Conservation (phyloP, 345 rosid species). For the Rhodamnia argentea region DNA sequence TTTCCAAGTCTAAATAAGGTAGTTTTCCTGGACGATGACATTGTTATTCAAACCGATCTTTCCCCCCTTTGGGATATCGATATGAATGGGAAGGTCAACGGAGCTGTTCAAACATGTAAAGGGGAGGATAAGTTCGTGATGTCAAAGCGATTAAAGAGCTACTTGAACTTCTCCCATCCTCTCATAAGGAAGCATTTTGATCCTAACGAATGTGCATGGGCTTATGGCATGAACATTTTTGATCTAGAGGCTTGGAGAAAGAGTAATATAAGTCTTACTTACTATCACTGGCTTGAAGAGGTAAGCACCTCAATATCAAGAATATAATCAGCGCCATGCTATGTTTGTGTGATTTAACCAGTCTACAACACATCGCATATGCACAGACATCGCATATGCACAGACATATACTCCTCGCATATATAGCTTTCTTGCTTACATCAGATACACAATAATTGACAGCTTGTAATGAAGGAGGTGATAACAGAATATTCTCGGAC, state of each 20-base stretch:
- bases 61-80: constrained; percentile 90
- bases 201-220: constrained; percentile 93
- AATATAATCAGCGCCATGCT: neutral
- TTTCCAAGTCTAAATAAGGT: constrained; percentile 85
- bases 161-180: constrained; percentile 88
- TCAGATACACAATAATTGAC: neutral
- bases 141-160: constrained; percentile 83
- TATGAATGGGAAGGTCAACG: constrained; percentile 86
- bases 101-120: constrained; percentile 85
- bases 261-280: constrained; percentile 78
- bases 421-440: neutral
- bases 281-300: constrained; percentile 87
- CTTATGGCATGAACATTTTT: constrained; percentile 94
- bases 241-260: constrained; percentile 88
- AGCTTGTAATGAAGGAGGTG: neutral
- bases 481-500: neutral
- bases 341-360: neutral
- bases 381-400: too few relatives aligned
- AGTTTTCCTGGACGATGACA: constrained; percentile 90
- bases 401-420: neutral
- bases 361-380: neutral
- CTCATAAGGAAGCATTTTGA: constrained; percentile 46
- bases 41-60: constrained; percentile 86
- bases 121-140: constrained; percentile 78
- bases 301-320: constrained; percentile 18